These are phyloP conservation scores for Geosmithia flava DNA, from an alignment of 2,329 filamentous ascomycete genomes.

Conservation along the genomic window DNA sequence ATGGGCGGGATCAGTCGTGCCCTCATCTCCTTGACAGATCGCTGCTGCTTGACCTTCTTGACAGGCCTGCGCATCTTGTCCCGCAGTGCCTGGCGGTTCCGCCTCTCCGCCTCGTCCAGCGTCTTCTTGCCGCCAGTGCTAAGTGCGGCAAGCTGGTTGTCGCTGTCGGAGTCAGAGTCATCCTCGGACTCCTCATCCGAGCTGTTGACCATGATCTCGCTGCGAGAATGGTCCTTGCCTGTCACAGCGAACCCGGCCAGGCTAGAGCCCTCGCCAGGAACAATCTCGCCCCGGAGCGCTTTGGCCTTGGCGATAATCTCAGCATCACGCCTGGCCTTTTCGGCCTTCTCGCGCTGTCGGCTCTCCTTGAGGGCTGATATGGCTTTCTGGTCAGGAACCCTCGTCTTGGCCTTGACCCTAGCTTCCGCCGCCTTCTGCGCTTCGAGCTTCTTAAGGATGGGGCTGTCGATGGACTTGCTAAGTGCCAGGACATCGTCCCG, in stretches of 20 bases:
- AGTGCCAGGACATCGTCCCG: slow-evolving; percentile 35
- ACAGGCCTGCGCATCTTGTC: slow-evolving; percentile 57
- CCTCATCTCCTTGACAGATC: slow-evolving; percentile 86
- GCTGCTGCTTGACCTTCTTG: slow-evolving; percentile 68
- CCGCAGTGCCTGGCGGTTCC: slow-evolving; percentile 33
- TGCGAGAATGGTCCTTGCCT: slow-evolving; percentile 71
- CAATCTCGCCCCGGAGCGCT: slow-evolving; percentile 21
- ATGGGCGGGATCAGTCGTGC: slow-evolving; percentile 85
- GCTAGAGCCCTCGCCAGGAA: slow-evolving; percentile 63
- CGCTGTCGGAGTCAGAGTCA: slow-evolving; percentile 32
- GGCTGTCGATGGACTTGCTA: slow-evolving; percentile 32
- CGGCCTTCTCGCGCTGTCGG: slow-evolving; percentile 63
- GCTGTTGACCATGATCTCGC: slow-evolving; percentile 84
- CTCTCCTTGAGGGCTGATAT: slow-evolving; percentile 50
- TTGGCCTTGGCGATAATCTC: slow-evolving; percentile 60
- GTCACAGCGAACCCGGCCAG: slow-evolving; percentile 57
- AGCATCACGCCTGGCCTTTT: slow-evolving; percentile 59
- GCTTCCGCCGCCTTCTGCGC: slow-evolving; percentile 19
- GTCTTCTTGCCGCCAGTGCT: slow-evolving; percentile 34
- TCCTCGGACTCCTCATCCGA: slow-evolving; percentile 63
- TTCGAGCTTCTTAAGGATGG: slow-evolving; percentile 32
- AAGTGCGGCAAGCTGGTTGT: slow-evolving; percentile 30
- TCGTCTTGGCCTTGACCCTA: slow-evolving; percentile 13
- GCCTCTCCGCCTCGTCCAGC: slow-evolving; percentile 32
- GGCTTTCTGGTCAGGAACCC: slow-evolving; percentile 20